Evolutionary conservation across 1,284 basidiomycete genomes (phyloP), one percentile per base, ranked within the genome.

Genomic region (Irpex sp.): DNA sequence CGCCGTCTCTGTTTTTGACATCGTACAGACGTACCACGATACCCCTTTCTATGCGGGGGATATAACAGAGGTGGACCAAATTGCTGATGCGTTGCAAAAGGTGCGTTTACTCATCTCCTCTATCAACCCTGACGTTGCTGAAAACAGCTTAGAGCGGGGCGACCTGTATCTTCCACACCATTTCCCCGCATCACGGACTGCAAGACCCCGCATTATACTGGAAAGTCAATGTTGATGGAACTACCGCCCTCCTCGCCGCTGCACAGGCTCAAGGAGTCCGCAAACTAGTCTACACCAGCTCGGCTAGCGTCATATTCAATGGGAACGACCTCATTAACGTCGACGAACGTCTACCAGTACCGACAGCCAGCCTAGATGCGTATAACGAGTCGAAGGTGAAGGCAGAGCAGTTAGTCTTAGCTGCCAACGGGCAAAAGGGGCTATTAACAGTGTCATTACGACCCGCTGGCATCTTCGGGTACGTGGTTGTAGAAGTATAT

Each of bases 391-490:
- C 95, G n/a, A 99, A 99, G 78, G 93, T 92, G 17, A 86, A 90
- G 70, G 97, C 93, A 0, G 97, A 99, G 76, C 82, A 83, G 54
- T 81, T 93, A 53, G 89, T 98, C 1, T 80, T 99, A 2, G 85
- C 83, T 43, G 94, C 97, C 8, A 99, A 98, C 72, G 91, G 89
- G 3, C 84, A 89, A 67, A 84, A 86, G 26, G 92, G 91, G 2
- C 81, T 98, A 6, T 77, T 93, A 65, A 99, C 97, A 0, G 93
- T 96, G 54, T 93, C 96, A 13, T 77, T 99, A 47, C 83, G 97
- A 57, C 97, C 97, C 1, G 90, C 95, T n/a, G 95, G 97, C 11
- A 97, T 99, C 71, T 99, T 98, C 73, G 97, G 97, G 94, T 92
- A 19, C 13, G 47, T 55, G 7, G 36, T 9, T 21, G 21, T 46